Evolutionary conservation across 805 yeast species (phyloP), one percentile per base, ranked within the genome.

Genomic region (Metschnikowia borealis): DNA sequence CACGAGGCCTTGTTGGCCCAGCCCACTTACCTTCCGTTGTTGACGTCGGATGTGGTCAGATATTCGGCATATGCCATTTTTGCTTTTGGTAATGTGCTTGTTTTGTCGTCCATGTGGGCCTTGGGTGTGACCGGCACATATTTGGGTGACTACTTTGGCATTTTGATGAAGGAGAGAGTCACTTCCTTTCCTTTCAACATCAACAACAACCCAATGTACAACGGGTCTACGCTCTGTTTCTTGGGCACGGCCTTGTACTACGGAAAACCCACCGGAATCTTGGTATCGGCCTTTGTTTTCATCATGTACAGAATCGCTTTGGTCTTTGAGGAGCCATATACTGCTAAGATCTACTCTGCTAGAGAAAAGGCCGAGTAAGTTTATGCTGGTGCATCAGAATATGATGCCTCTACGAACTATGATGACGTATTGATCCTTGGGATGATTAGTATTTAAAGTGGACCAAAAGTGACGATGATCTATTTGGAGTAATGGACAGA

Each of bases 61-160:
- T 69, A 69, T n/a, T 59, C 79, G 5, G 96, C 94, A 2, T 70
- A 75, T 21, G 67, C 66, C 1, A 60, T 73, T 2, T 86, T 90
- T 57, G 81, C 67, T 1, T 65, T 75, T 46, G 99, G 99, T 20
- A 90, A 91, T 58, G 68, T 88, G 8, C 79, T 94, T 47, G 98
- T 91, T 2, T 56, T 87, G 32, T 70, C 84, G 31, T 89, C 97
- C 20, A 92, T 94, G 98, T 92, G 82, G 73, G 85, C 86, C 13
- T 77, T 94, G 56, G 99, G 99, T 21, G 82, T 94, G 53, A 92
- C 97, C 13, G 99, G 99, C 21, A 94, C 99, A 10, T 94, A 94
- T 63, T 72, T 94, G 53, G 99, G 99, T 39, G 99, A 94, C 68
- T 95, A 94, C 71, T 94, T 94, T 69, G 98, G 98, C 1, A 91